Percentiles rank a stretch among this genome's conserved stretches.
Evolutionary conservation across 331 rosid species (phyloP).

Genomic region (Erythrophleum ivorense): DNA sequence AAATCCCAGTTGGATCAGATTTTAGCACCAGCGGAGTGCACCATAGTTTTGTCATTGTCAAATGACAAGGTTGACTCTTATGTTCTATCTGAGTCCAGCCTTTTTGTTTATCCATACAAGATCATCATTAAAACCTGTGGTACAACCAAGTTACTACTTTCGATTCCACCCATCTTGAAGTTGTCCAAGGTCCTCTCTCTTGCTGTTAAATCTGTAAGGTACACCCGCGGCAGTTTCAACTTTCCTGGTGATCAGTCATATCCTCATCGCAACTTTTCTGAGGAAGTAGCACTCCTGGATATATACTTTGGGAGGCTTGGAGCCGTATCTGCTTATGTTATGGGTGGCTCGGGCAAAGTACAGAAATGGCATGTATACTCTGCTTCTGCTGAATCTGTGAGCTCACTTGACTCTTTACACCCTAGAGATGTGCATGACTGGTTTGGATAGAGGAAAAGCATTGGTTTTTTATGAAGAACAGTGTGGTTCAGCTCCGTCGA

Average conservation of each 20-base stretch:
- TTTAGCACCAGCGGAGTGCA: constrained; percentile 66
- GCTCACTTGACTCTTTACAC: constrained; percentile 33
- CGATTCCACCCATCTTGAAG: constrained; percentile 64
- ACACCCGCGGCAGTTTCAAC: constrained; percentile 50
- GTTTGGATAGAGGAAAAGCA: constrained; percentile 46
- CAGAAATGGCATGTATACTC: constrained; percentile 54
- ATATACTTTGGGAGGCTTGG: constrained; percentile 45
- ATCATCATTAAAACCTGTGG: constrained; percentile 70
- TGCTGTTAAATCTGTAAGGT: constrained; percentile 59
- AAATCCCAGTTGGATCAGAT: constrained; percentile 65
- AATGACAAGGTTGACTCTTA: constrained; percentile 62
- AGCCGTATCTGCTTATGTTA: constrained; percentile 43
- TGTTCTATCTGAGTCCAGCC: constrained; percentile 62
- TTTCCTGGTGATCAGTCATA: constrained; percentile 50
- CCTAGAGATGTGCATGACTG: constrained; percentile 51
- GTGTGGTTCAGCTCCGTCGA: constrained; percentile 35
- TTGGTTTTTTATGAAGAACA: constrained; percentile 41
- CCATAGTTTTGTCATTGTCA: constrained; percentile 62
- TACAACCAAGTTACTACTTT: constrained; percentile 60
- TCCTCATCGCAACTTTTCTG: constrained; percentile 49
- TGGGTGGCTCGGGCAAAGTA: constrained; percentile 40
- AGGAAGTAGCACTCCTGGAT: constrained; percentile 46
- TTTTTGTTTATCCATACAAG: constrained; percentile 45
- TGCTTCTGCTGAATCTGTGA: constrained; percentile 43
- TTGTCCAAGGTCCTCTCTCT: constrained; percentile 54